phyloP scores from a whole-genome alignment of 805 yeast species.

The Barnettozyma californica region DNA sequence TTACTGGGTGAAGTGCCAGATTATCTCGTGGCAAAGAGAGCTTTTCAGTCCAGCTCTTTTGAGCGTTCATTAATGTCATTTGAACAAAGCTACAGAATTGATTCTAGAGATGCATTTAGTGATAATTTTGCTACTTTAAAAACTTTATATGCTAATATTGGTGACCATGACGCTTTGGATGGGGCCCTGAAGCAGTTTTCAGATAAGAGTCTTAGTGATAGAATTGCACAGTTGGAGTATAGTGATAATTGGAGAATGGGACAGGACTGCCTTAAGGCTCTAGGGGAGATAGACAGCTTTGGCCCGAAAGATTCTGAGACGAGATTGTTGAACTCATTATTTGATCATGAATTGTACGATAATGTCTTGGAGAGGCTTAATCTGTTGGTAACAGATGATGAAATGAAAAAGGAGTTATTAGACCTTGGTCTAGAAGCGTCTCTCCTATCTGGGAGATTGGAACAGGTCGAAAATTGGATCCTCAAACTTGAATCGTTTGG shows the following conservation, averaged over 20 bases:
- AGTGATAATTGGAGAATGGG: constrained; percentile 85
- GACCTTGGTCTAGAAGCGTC: constrained; percentile 73
- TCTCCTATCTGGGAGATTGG: constrained; percentile 53
- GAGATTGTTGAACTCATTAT: constrained; percentile 62
- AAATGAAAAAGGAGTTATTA: constrained; percentile 43
- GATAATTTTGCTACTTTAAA: constrained; percentile 51
- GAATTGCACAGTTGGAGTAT: constrained; percentile 74
- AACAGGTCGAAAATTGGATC: constrained; percentile 54
- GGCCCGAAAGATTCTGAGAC: constrained; percentile 33
- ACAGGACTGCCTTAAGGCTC: constrained; percentile 72
- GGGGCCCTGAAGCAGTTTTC: constrained; percentile 78
- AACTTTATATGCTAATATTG: constrained; percentile 76
- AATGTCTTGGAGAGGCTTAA: constrained; percentile 30
- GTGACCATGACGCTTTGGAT: constrained; percentile 84
- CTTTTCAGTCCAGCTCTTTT: constrained; percentile 78
- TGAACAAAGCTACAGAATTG: constrained; percentile 63
- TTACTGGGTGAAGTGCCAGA: constrained; percentile 59
- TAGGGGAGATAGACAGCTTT: constrained; percentile 38
- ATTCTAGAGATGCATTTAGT: constrained; percentile 28
- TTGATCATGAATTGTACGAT: constrained; percentile 71
- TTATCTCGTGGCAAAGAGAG: constrained; percentile 65
- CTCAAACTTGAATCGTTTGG: constrained; percentile 39
- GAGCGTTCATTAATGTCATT: constrained; percentile 83
- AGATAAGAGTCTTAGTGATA: constrained; percentile 63
- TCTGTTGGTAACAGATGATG: constrained; percentile 4